A percentile compares a stretch with the other conserved stretches of the same genome.
Evolutionary conservation across 768 basidiomycete species (phyloP).

Genomic region (Boletellus ananiceps): DNA sequence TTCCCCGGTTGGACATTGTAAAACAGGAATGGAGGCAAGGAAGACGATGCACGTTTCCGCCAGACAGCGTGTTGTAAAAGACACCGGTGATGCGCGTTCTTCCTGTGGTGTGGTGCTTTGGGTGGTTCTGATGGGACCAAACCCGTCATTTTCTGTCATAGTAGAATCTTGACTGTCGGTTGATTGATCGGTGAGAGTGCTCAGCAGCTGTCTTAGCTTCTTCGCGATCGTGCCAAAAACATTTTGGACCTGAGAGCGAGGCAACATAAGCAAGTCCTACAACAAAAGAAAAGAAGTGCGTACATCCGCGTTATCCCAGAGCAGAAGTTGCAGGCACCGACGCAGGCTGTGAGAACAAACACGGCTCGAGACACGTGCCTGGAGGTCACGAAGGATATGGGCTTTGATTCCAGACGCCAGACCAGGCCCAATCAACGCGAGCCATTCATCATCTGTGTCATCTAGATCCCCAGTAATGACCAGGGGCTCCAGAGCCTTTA

Average conservation of each 20-base stretch:
- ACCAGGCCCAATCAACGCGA: constrained; percentile 46
- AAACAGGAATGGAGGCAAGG: constrained; percentile 55
- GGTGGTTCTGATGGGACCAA: constrained; percentile 47
- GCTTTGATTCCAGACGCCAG: constrained; percentile 59
- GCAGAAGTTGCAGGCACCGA: constrained; percentile 47
- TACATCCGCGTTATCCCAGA: constrained; percentile 73
- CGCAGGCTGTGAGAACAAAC: constrained; percentile 11
- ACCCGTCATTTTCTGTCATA: constrained; percentile 50
- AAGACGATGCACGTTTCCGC: constrained; percentile 54
- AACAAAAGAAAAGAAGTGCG: constrained; percentile 20
- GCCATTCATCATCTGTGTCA: constrained; percentile 31
- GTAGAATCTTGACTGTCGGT: constrained; percentile 21
- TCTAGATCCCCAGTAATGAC: constrained; percentile 38
- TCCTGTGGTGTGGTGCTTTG: constrained; percentile 29
- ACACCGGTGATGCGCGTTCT: constrained; percentile 26
- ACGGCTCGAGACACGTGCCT: constrained; percentile 7
- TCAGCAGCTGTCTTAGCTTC: constrained; percentile 41
- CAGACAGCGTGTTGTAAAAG: constrained; percentile 32
- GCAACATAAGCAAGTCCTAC: background rate
- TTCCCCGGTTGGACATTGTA: constrained; percentile 56
- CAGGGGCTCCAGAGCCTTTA: constrained; percentile 64
- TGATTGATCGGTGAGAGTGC: constrained; percentile 26
- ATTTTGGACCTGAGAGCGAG: constrained; percentile 48
- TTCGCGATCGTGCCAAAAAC: constrained; percentile 30
- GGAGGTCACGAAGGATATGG: constrained; percentile 42